Evolutionary conservation across 2,329 filamentous ascomycete species (phyloP).

Genomic region (Aureobasidium uvarum): DNA sequence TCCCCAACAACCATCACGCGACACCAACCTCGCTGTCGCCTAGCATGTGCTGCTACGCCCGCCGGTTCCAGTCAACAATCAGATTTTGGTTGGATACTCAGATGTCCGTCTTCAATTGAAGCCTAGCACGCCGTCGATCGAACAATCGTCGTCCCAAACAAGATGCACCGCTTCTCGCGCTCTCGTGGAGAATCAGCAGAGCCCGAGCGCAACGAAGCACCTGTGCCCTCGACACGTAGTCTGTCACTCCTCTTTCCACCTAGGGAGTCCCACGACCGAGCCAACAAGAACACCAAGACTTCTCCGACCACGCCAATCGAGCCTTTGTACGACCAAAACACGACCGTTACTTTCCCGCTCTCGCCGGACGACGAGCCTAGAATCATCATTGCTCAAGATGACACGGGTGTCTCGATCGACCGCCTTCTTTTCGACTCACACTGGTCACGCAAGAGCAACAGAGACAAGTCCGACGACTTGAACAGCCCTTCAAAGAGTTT

Average conservation of each 20-base stretch:
- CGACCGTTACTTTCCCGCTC: constrained; percentile 43
- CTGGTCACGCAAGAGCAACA: constrained; percentile 31
- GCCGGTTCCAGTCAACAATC: constrained; percentile 16
- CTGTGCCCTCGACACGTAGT: constrained; percentile 13
- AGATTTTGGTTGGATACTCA: constrained; percentile 6
- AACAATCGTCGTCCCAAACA: not conserved
- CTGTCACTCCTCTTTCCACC: constrained; percentile 19
- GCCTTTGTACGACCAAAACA: constrained; percentile 30
- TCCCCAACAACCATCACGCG: constrained; percentile 25
- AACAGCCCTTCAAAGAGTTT: constrained; percentile 9
- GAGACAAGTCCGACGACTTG: not conserved
- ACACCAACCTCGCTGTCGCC: constrained; percentile 18
- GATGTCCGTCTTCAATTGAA: not conserved
- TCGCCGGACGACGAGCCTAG: constrained; percentile 44
- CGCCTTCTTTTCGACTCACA: constrained; percentile 46
- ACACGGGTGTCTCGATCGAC: constrained; percentile 39
- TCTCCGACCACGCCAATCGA: not conserved
- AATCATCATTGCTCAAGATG: constrained; percentile 47
- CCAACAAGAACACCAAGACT: constrained; percentile 8
- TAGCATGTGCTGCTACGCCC: constrained; percentile 18
- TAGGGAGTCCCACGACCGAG: constrained; percentile 16
- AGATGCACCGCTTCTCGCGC: constrained; percentile 20
- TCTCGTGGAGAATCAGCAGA: constrained; percentile 16
- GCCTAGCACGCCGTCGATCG: not conserved
- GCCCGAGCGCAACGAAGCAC: constrained; percentile 19